These are phyloP conservation scores for Kwoniella dejecticola DNA, from an alignment of 768 basidiomycete genomes.

Conservation along the genomic window DNA sequence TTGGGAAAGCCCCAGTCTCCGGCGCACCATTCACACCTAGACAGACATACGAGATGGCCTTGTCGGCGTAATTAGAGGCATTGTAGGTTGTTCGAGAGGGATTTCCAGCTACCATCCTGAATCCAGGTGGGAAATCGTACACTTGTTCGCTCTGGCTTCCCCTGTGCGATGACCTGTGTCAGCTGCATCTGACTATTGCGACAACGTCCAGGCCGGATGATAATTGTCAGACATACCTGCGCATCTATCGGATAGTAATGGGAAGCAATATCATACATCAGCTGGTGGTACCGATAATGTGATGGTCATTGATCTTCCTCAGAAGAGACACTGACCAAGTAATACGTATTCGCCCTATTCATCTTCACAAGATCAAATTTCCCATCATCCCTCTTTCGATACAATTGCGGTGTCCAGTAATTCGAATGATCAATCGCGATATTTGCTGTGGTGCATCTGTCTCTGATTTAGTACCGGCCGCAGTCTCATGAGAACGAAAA, in stretches of 20 bases:
- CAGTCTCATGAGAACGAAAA: slow-evolving; percentile 7
- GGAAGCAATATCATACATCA: too few species aligned
- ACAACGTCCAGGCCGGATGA: neutral
- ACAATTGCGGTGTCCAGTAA: slow-evolving; percentile 56
- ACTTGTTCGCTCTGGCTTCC: slow-evolving; percentile 40
- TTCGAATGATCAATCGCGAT: slow-evolving; percentile 55
- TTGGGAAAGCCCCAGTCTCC: slow-evolving; percentile 53
- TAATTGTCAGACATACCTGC: neutral
- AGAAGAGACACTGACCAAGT: slow-evolving; percentile 53
- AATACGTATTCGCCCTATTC: slow-evolving; percentile 53
- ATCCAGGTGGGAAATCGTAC: slow-evolving; percentile 53
- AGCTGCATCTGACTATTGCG: neutral
- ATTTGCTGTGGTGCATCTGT: slow-evolving; percentile 55
- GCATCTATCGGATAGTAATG: too few species aligned
- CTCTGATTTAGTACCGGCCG: too few species aligned
- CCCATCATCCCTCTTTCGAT: slow-evolving; percentile 27
- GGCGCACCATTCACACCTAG: slow-evolving; percentile 41
- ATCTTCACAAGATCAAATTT: slow-evolving; percentile 11
- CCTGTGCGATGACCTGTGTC: neutral
- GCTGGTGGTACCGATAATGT: too few species aligned
- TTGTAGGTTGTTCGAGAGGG: slow-evolving; percentile 53
- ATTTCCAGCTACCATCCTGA: slow-evolving; percentile 56
- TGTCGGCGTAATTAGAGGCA: slow-evolving; percentile 43
- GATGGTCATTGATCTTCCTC: too few species aligned
- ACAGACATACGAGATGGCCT: slow-evolving; percentile 56